phyloP scores from a whole-genome alignment of 345 rosid genomes.

The Lagerstroemia speciosa region DNA sequence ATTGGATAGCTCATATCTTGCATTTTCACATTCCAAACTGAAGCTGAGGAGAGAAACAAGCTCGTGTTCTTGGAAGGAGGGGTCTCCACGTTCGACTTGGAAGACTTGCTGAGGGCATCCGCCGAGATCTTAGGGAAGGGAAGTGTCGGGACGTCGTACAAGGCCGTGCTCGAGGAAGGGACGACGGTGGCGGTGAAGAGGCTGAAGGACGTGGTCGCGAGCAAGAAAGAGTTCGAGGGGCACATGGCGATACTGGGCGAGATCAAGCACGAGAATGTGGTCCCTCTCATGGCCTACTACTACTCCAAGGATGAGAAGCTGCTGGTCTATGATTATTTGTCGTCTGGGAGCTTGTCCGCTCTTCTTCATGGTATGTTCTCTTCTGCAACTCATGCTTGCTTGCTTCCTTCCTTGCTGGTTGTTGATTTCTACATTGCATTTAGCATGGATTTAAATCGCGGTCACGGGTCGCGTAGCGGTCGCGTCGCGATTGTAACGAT shows the following conservation, averaged over 20 bases:
- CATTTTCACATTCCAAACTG: neutral
- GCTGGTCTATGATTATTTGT: conserved; percentile 8
- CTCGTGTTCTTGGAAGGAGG: conserved; percentile 1
- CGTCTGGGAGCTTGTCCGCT: conserved; percentile 6
- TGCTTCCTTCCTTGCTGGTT: no score
- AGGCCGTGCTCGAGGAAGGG: conserved; percentile 1
- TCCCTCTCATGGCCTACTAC: conserved; percentile 5
- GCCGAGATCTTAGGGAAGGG: neutral
- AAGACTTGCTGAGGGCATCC: neutral
- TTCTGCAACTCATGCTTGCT: no score
- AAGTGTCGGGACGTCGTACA: neutral
- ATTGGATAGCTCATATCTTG: no score
- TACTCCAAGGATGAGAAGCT: neutral
- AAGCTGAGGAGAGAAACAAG: neutral
- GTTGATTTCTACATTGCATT: no score
- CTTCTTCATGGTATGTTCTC: neutral
- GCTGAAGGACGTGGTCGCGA: neutral
- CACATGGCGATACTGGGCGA: neutral
- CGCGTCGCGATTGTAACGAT: no score
- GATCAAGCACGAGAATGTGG: conserved; percentile 8
- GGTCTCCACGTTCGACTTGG: neutral
- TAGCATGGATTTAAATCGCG: no score
- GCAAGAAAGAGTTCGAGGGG: neutral
- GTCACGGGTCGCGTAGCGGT: no score
- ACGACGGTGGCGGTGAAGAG: conserved; percentile 1